phyloP scores from a whole-genome alignment of 805 yeast genomes.

The Metschnikowia vanudenii region DNA sequence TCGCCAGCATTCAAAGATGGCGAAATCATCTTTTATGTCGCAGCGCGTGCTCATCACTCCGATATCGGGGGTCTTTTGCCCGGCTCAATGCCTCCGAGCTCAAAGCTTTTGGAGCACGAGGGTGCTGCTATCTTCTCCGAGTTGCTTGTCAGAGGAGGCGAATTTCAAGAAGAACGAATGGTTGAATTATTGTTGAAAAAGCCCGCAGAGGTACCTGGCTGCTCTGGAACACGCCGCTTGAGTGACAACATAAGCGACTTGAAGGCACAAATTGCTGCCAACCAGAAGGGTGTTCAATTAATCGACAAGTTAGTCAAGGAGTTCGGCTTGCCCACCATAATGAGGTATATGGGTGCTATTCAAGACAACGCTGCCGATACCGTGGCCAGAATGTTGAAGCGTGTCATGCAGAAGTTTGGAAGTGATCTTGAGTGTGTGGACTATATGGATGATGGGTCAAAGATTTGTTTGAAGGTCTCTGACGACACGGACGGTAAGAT shows the following conservation, averaged over 20 bases:
- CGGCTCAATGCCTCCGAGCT: conserved; percentile 93
- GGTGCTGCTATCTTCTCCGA: conserved; percentile 87
- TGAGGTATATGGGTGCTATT: conserved; percentile 20
- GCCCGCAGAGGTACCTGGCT: conserved; percentile 81
- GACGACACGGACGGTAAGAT: conserved; percentile 56
- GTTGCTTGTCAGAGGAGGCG: conserved; percentile 64
- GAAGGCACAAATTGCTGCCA: conserved; percentile 40
- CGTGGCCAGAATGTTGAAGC: conserved; percentile 17
- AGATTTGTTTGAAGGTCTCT: conserved; percentile 54
- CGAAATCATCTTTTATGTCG: conserved; percentile 74
- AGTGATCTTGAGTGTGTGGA: conserved; percentile 37
- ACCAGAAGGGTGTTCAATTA: conserved; percentile 18
- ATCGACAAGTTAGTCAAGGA: conserved; percentile 19
- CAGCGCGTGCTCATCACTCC: conserved; percentile 94
- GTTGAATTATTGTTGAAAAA: conserved; percentile 59
- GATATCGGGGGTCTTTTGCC: conserved; percentile 93
- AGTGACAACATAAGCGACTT: conserved; percentile 73
- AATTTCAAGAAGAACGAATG: conserved; percentile 72
- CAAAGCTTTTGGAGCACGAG: conserved; percentile 81
- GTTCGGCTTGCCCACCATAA: conserved; percentile 19
- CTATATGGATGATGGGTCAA: conserved; percentile 78
- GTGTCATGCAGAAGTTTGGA: conserved; percentile 22
- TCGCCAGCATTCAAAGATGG: conserved; percentile 71
- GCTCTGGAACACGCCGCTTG: conserved; percentile 84
- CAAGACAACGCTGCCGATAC: conserved; percentile 22